Base-by-base conservation (phyloP, 2,329 filamentous ascomycete species). In the Metarhizium guizhouense region DNA sequence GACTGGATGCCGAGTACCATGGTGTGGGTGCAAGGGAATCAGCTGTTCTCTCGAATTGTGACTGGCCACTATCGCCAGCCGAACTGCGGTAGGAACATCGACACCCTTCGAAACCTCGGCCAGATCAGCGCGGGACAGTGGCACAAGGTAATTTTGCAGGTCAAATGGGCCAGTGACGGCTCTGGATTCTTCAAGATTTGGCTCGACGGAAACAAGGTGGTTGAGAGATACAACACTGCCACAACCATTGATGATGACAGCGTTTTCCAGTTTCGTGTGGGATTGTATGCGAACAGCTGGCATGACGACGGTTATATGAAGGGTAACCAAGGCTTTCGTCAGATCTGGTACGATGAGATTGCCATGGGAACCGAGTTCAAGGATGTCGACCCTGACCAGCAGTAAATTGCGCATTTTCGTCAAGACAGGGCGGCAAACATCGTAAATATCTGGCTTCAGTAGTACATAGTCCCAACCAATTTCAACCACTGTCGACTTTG, bases 311-410 rank as follows among this genome's bases (percentile, higher is more conserved):
- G 64, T 1, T 61, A 68, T 73, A 34, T 34, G 63, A 65, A 67
- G 50, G 75, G 74, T 1, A 69, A 58, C 16, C 75, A 78, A 66
- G 60, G 62, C 0, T 73, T 72, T 25, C 67, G 76, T 10, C 69
- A 76, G 65, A 62, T 78, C n/a, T 80, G 75, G 74, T 77, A 72
- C 59, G 77, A 79, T 59, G 71, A 78, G 67, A 71, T 79, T 57
- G 70, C 72, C 6, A 65, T 73, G 7, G 76, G 74, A 1, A 72
- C 71, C 2, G 67, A 63, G 1, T 73, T 62, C 45, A 58, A 54
- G 38, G 65, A 67, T 52, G 64, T 65, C 49, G 57, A 64, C 50
- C 62, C 61, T 7, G 55, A 58, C 51, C 36, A 52, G 45, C 25
- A 53, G 51, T 58, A 54, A 53, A 38, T n/a, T 48, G 32, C 5